Evolutionary conservation across 371 early-diverging fungal genomes (phyloP).

Genomic region (Saksenaea vasiformis): DNA sequence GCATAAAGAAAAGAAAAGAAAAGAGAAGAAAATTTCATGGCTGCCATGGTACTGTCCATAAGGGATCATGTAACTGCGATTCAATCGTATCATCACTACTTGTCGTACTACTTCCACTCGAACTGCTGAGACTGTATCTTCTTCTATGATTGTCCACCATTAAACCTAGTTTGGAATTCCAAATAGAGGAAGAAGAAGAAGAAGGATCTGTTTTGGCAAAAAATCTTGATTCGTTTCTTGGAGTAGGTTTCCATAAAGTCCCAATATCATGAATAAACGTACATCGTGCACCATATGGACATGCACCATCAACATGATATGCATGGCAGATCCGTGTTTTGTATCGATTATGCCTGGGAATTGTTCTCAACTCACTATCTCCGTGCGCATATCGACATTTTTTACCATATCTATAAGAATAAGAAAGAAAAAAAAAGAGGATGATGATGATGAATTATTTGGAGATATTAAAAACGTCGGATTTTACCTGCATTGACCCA

Average conservation of each 20-base stretch:
- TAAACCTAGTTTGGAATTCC: background rate
- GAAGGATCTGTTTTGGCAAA: constrained; percentile 8
- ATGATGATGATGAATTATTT: background rate
- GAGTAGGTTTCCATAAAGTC: constrained; percentile 8
- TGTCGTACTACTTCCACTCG: background rate
- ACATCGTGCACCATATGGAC: constrained; percentile 90
- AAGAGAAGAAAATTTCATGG: background rate
- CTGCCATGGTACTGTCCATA: background rate
- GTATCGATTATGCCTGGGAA: constrained; percentile 88
- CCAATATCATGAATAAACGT: constrained; percentile 80
- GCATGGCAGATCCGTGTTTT: constrained; percentile 85
- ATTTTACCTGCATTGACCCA: constrained; percentile 79
- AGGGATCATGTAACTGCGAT: background rate
- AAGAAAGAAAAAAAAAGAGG: background rate
- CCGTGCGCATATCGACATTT: constrained; percentile 96
- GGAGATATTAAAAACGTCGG: background rate
- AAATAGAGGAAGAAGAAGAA: background rate
- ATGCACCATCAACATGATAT: constrained; percentile 83
- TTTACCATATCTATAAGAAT: constrained; percentile 77
- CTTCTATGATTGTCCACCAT: background rate
- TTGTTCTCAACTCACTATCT: constrained; percentile 70
- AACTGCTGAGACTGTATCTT: background rate
- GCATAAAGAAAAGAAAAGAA: background rate
- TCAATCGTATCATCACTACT: background rate
- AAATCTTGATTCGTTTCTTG: constrained; percentile 20